Percentiles rank a stretch among this genome's conserved stretches.
phyloP scores from a whole-genome alignment of 345 rosid species.

The Rhizophora mangle region DNA sequence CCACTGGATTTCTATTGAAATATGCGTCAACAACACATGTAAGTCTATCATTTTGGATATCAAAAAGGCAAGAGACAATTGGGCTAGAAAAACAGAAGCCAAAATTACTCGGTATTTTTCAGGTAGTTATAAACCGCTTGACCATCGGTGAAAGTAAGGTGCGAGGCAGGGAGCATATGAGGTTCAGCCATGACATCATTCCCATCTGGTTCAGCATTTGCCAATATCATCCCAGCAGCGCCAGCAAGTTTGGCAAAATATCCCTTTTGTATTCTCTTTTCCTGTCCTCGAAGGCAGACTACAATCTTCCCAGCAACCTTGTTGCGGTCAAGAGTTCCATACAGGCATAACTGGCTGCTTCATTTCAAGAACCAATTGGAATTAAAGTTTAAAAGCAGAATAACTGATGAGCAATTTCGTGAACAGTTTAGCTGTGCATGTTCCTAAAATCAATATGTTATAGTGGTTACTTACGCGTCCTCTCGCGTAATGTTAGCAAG shows the following conservation, averaged over 20 bases:
- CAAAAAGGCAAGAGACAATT: neutral
- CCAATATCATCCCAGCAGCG: conserved; percentile 50
- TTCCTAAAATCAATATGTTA: neutral
- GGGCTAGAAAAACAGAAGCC: neutral
- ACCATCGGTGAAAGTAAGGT: conserved; percentile 32
- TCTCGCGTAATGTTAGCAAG: neutral
- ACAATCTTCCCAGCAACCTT: conserved; percentile 57
- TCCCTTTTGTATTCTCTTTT: conserved; percentile 27
- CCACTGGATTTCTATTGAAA: conserved; percentile 4
- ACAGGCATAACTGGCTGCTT: neutral
- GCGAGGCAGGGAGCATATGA: conserved; percentile 45
- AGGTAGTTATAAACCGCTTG: conserved; percentile 30
- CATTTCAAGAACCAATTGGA: neutral
- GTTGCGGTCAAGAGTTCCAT: conserved; percentile 40
- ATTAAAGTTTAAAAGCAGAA: neutral
- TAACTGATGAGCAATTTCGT: neutral
- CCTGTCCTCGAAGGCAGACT: conserved; percentile 35
- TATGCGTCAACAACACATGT: neutral
- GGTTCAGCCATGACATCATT: conserved; percentile 27
- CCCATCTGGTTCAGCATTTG: conserved; percentile 23
- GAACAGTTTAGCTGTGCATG: neutral
- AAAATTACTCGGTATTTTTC: conserved; percentile 35
- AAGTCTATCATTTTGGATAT: neutral
- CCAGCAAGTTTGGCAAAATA: conserved; percentile 29
- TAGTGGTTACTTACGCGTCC: conserved; percentile 6